These are phyloP conservation scores for Tagetes erecta DNA, from an alignment of 129 eudicot genomes.

Conservation along the genomic window DNA sequence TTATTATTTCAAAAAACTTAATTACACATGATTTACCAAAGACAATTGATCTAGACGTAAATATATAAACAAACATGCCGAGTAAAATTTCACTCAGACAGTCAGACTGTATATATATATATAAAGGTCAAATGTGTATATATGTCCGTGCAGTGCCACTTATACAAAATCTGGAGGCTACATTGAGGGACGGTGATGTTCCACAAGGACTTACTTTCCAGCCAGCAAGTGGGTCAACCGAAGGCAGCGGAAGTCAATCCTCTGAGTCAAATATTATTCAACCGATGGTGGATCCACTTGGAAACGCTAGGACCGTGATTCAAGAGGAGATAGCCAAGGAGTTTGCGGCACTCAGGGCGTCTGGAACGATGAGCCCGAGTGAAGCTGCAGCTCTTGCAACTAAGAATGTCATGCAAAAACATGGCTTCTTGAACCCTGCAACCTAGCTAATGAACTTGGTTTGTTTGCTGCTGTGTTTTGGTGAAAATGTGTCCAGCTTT, in stretches of 20 bases:
- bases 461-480: slow-evolving; percentile 2
- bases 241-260: slow-evolving; percentile 10
- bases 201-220: slow-evolving; percentile 69
- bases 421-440: slow-evolving; percentile 44
- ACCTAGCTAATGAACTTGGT: background rate
- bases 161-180: slow-evolving; percentile 77
- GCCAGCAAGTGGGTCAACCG: slow-evolving; percentile 15
- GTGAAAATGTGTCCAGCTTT: slow-evolving; percentile 11
- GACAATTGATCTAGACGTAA: no score
- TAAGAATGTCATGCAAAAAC: slow-evolving; percentile 68
- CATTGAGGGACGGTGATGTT: slow-evolving; percentile 67
- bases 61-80: no score
- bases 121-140: background rate
- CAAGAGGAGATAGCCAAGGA: slow-evolving; percentile 74
- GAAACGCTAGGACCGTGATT: slow-evolving; percentile 60
- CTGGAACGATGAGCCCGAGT: slow-evolving; percentile 66
- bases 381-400: slow-evolving; percentile 90
- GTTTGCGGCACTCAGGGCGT: slow-evolving; percentile 76
- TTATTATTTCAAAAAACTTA: no score
- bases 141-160: slow-evolving; percentile 65
- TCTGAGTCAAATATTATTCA: slow-evolving; percentile 19
- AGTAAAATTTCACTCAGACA: no score
- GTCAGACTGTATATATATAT: no score
- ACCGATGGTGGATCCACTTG: slow-evolving; percentile 50
- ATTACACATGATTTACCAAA: no score